Evolutionary conservation across 768 basidiomycete genomes (phyloP), one percentile per base, ranked within the genome.

Genomic region (Lactarius psammicola): DNA sequence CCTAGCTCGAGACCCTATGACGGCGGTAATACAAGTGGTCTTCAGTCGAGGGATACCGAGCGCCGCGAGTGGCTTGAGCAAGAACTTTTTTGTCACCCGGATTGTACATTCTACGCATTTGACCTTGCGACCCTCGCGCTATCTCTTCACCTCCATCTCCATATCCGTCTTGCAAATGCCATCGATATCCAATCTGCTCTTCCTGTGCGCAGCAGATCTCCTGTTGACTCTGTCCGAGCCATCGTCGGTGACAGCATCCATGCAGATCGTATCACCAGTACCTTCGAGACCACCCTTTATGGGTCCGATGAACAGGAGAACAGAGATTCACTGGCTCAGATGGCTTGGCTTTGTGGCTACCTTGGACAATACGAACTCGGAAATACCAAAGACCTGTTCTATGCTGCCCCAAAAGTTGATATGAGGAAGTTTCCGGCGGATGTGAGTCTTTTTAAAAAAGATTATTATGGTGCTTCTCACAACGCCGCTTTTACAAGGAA

Each of bases 171-270:
- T 51, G 70, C 74, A 10, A 78, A 81, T 36, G 85, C 78, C 26
- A 72, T 87, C 49, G 85, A 88, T 70, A 79, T 89, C 28, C 85
- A 87, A 68, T 83, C 82, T 9, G 80, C 77, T 4, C 81, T 81
- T 68, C 74, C 77, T 17, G 38, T 68, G 42, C 46, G 62, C 11
- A 72, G 75, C 59, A 78, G 82, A 34, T 75, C 76, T 42, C 81
- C 84, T 10, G 60, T 80, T 8, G 74, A 72, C 1, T 76, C 80
- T 0, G 80, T 87, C 68, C 72, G 76, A 66, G 77, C 63, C 28
- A 73, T 71, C 26, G 61, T 72, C n/a, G 67, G 57, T 4, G 70
- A 72, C 18, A 38, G 55, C 9, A 55, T 75, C 36, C 66, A 65
- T 59, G 38, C 57, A 1, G 68, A 65, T 1, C 75, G 74, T 56